Conservation (phyloP, 1,139 yeast species). For the Eremothecium sinecaudum region DNA sequence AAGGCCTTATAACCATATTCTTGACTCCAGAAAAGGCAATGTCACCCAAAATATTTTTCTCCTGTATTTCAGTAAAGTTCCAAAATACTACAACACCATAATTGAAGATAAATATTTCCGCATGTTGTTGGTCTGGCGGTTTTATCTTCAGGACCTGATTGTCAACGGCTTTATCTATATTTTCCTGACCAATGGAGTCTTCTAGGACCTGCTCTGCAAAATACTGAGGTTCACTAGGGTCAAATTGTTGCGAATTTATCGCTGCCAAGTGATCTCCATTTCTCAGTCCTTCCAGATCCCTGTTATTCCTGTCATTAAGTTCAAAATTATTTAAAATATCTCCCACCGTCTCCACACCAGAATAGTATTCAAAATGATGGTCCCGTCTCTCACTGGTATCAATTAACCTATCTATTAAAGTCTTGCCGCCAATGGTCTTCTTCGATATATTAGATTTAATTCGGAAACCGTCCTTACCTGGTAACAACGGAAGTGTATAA, state of each 20-base stretch:
- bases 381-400: constrained; percentile 77
- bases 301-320: constrained; percentile 14
- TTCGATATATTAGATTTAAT: constrained; percentile 71
- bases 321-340: constrained; percentile 49
- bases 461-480: constrained; percentile 79
- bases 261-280: constrained; percentile 24
- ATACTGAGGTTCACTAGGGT: constrained; percentile 60
- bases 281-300: constrained; percentile 12
- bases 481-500: constrained; percentile 74
- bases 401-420: constrained; percentile 64
- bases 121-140: constrained; percentile 50
- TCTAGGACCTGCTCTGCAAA: constrained; percentile 36
- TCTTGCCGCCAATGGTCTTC: constrained; percentile 49
- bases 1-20: constrained; percentile 56
- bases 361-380: constrained; percentile 83
- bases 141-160: not conserved
- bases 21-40: constrained; percentile 49
- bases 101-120: constrained; percentile 80
- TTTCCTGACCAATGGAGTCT: constrained; percentile 5
- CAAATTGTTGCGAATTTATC: constrained; percentile 35
- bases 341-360: constrained; percentile 67
- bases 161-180: not conserved
- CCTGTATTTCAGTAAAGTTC: constrained; percentile 91
- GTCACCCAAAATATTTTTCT: constrained; percentile 87
- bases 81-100: constrained; percentile 96